Evolutionary conservation across 495 filamentous ascomycete species (phyloP), one percentile per base, ranked within the genome.

Genomic region (Aspergillus hancockii): DNA sequence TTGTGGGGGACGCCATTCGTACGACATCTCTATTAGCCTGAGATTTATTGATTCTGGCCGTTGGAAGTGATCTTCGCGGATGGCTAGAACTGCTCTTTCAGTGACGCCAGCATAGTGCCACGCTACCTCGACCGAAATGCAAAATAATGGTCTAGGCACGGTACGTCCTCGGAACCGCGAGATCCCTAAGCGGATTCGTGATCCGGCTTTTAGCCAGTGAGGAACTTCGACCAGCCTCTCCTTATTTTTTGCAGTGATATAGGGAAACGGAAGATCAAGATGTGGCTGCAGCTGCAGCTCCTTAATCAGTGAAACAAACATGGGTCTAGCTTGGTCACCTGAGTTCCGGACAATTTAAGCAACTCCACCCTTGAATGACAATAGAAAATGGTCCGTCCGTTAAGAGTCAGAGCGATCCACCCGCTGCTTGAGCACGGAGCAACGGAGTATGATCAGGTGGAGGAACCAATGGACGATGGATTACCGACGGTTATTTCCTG

Each of bases 221-320:
- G 25, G 36, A 12, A 23, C 21, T 22, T 38, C 40, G 54, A 8
- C 28, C 30, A 59, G 46, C 45, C 40, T 55, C 55, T 46, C 61
- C 55, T 68, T 68, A 64, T 67, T 70, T 65, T 66, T 67, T 66
- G 69, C 60, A 51, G 54, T 34, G 30, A 55, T 28, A 18, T 45
- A 51, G 54, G 45, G 54, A 47, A 49, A 21, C 8, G 18, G 30
- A 32, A 31, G 55, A 66, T 60, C 64, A 60, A 67, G 69, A 73
- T 74, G 67, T 73, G 71, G 71, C 69, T 65, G 71, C 63, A 71
- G 69, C 63, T 58, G 38, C 59, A 55, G 55, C 50, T 31, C 56
- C 57, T 52, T 63, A 55, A 49, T 31, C 49, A 54, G 55, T 68
- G 60, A 55, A 59, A 63, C 64, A 55, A 55, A 54, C 58, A 58